Base-by-base conservation (phyloP, 495 filamentous ascomycete species). In the Entonaema liquescens region DNA sequence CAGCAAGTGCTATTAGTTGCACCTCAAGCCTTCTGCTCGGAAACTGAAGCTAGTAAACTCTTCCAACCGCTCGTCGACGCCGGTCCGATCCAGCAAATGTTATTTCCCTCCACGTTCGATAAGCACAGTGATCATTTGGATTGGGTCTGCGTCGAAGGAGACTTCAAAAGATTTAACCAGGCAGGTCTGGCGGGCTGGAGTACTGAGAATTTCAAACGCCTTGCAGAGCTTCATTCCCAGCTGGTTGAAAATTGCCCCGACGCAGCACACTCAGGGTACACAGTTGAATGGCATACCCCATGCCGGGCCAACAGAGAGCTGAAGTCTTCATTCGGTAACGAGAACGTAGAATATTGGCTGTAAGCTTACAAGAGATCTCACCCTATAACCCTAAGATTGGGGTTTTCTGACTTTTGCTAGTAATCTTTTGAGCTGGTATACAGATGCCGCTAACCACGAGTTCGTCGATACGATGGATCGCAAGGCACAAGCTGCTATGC, bases 1-100 rank as follows among this genome's bases (percentile, higher is more conserved):
- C 53, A 47, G 35, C 54, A 59, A 47, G 60, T 59, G 21, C 55
- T 66, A 3, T 21, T 66, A 3, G 42, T 66, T 13, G 63, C 63
- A 5, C 63, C 63, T 15, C 63, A 66, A 38, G 64, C 38, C 38
- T 42, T 42, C 2, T 42, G 38, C n/a, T 38, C 38, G 12, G 38
- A 13, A 0, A 19, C 38, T 5, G n/a, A 42, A 42, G n/a, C 38
- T 19, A n/a, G 15, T n/a, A 42, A 42, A 19, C 38, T 42, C 5
- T 42, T 42, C n/a, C 38, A 42, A 42, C n/a, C n/a, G 17, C 38
- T 42, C 1, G 38, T 42, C 3, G 38, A 42, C 38, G 5, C 8
- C 38, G n/a, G 38, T 42, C 38, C 38, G 6, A 6, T 19, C 38
- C 38, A 42, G 38, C 38, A 42, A 5, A 42, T 42, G 6, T 17